Conservation (phyloP, 805 yeast species). For the Candida maltosa region DNA sequence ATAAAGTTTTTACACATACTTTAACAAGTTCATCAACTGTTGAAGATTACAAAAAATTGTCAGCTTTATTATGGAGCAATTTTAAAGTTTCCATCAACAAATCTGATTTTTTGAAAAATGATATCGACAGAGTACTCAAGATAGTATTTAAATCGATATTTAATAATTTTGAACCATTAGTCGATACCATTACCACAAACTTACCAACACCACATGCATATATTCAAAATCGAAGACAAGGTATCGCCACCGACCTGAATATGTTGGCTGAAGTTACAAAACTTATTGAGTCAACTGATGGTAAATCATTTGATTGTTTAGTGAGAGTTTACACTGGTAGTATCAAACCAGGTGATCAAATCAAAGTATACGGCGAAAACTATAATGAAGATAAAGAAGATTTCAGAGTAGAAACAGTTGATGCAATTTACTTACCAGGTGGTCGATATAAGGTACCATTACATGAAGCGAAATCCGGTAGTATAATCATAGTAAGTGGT, state of each 20-base stretch:
- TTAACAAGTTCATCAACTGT: conserved; percentile 47
- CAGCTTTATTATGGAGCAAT: conserved; percentile 41
- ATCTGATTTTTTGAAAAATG: conserved; percentile 42
- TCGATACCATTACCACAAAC: conserved; percentile 39
- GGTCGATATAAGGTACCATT: conserved; percentile 67
- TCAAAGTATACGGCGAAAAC: conserved; percentile 57
- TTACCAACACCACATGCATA: conserved; percentile 23
- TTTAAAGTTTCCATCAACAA: conserved; percentile 46
- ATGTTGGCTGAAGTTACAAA: conserved; percentile 39
- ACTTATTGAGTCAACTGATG: conserved; percentile 53
- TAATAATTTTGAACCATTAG: conserved; percentile 41
- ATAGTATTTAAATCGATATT: conserved; percentile 56
- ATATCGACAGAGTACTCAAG: conserved; percentile 57
- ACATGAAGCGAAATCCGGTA: conserved; percentile 56
- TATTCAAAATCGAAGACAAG: conserved; percentile 7
- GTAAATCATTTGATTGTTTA: conserved; percentile 50
- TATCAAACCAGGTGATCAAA: conserved; percentile 42
- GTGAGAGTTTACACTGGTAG: conserved; percentile 65
- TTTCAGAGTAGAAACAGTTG: conserved; percentile 36
- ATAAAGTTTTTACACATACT: conserved; percentile 64
- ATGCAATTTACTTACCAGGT: conserved; percentile 52
- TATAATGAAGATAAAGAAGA: conserved; percentile 54
- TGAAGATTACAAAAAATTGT: conserved; percentile 35
- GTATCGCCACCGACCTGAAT: not conserved
- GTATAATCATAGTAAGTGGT: conserved; percentile 63